A percentile compares a stretch with the other conserved stretches of the same genome.
phyloP scores from a whole-genome alignment of 768 basidiomycete genomes.

The Lactarius psammicola region DNA sequence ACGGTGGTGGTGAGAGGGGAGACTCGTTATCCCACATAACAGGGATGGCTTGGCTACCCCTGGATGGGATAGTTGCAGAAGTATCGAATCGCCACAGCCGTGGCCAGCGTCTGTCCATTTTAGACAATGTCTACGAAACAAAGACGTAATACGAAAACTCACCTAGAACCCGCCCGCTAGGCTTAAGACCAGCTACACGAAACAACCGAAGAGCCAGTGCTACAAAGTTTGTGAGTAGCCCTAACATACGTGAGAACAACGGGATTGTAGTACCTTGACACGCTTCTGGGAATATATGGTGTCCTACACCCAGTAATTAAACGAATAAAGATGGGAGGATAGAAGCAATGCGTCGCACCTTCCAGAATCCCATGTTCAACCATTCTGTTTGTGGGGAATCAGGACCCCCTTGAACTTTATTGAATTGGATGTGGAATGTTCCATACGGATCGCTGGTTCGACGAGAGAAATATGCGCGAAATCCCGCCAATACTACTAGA shows the following conservation, averaged over 20 bases:
- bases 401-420: constrained; percentile 41
- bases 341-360: constrained; percentile 39
- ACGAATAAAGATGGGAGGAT: background rate
- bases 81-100: constrained; percentile 64
- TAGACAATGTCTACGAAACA: constrained; percentile 2
- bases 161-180: constrained; percentile 55
- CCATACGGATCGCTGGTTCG: constrained; percentile 50
- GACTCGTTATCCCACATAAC: constrained; percentile 58
- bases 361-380: constrained; percentile 73
- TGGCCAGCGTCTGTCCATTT: constrained; percentile 58
- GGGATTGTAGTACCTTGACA: constrained; percentile 48
- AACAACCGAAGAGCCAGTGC: constrained; percentile 54
- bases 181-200: constrained; percentile 41
- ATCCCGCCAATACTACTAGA: background rate
- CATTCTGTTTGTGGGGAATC: constrained; percentile 54
- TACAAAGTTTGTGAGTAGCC: constrained; percentile 24
- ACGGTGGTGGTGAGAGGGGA: constrained; percentile 48
- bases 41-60: constrained; percentile 46
- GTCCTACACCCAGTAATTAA: constrained; percentile 37
- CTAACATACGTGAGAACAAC: background rate
- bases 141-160: constrained; percentile 15
- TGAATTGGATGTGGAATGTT: constrained; percentile 55
- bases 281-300: constrained; percentile 53
- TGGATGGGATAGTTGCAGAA: constrained; percentile 50
- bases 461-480: constrained; percentile 8